phyloP scores from a whole-genome alignment of 1,284 basidiomycete genomes.

The Heterobasidion irregulare region DNA sequence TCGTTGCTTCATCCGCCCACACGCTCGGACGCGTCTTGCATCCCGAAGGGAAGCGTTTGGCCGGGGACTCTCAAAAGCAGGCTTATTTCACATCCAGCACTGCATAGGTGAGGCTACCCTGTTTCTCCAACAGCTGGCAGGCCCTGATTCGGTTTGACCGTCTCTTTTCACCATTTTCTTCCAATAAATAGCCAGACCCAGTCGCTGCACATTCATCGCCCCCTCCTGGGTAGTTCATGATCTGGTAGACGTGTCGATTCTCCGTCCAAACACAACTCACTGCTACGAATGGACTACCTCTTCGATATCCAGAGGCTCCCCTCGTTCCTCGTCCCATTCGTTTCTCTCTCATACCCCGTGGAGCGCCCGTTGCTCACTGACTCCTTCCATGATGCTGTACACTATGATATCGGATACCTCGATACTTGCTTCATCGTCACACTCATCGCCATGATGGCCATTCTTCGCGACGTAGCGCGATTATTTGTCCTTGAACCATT shows the following conservation, averaged over 20 bases:
- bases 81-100: not conserved
- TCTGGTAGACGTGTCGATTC: constrained; percentile 21
- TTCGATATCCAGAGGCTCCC: constrained; percentile 30
- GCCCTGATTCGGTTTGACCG: not conserved
- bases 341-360: constrained; percentile 68
- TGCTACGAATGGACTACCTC: constrained; percentile 17
- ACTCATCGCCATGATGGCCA: constrained; percentile 71
- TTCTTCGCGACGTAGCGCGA: constrained; percentile 70
- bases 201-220: not conserved
- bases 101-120: not conserved
- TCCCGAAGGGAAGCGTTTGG: not conserved
- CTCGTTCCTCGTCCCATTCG: constrained; percentile 54
- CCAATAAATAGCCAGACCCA: not conserved
- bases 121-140: not conserved
- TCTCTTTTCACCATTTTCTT: not conserved
- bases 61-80: not conserved
- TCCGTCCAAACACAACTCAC: constrained; percentile 16
- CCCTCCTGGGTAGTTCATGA: constrained; percentile 8
- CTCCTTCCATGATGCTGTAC: constrained; percentile 57
- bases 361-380: constrained; percentile 46
- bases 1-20: not conserved
- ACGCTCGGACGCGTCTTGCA: not conserved
- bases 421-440: constrained; percentile 70
- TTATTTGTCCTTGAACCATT: constrained; percentile 72
- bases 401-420: constrained; percentile 63